Evolutionary conservation across 1,139 yeast species (phyloP).

Genomic region (Saccharomyces hybrid): DNA sequence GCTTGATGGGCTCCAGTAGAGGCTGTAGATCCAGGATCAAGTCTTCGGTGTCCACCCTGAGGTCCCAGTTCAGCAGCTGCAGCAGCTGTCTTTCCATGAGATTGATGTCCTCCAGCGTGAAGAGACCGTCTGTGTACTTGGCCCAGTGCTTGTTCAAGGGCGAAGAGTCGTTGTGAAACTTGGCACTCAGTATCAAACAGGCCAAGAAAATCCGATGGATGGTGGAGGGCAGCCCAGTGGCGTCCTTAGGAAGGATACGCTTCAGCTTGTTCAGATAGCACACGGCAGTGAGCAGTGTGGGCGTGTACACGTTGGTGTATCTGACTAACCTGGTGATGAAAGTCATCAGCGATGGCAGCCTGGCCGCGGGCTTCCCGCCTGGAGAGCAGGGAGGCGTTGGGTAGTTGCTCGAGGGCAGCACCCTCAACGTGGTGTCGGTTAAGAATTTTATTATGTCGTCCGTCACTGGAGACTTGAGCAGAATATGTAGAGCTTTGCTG

Average conservation of each 20-base stretch:
- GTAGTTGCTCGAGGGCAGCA: constrained; percentile 18
- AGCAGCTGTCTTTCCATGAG: constrained; percentile 73
- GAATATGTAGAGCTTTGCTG: constrained; percentile 23
- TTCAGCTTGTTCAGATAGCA: constrained; percentile 58
- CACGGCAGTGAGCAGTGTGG: constrained; percentile 65
- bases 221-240: constrained; percentile 70
- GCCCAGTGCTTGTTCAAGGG: constrained; percentile 78
- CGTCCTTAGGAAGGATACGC: constrained; percentile 54
- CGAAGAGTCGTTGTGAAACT: constrained; percentile 68
- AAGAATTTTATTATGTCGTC: constrained; percentile 30
- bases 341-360: constrained; percentile 61
- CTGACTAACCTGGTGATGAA: constrained; percentile 63
- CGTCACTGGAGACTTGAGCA: constrained; percentile 31
- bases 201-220: constrained; percentile 70
- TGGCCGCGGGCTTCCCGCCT: constrained; percentile 1
- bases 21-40: constrained; percentile 41
- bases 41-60: constrained; percentile 48
- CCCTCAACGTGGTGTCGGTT: constrained; percentile 26
- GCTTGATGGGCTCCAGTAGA: constrained; percentile 57
- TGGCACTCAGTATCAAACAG: constrained; percentile 62
- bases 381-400: constrained; percentile 17
- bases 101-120: constrained; percentile 59
- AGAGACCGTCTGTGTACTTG: constrained; percentile 63
- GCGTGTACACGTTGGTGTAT: constrained; percentile 68
- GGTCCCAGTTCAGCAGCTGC: constrained; percentile 62